Evolutionary conservation across 2,329 filamentous ascomycete genomes (phyloP).

Genomic region (Aspergillus floridensis): DNA sequence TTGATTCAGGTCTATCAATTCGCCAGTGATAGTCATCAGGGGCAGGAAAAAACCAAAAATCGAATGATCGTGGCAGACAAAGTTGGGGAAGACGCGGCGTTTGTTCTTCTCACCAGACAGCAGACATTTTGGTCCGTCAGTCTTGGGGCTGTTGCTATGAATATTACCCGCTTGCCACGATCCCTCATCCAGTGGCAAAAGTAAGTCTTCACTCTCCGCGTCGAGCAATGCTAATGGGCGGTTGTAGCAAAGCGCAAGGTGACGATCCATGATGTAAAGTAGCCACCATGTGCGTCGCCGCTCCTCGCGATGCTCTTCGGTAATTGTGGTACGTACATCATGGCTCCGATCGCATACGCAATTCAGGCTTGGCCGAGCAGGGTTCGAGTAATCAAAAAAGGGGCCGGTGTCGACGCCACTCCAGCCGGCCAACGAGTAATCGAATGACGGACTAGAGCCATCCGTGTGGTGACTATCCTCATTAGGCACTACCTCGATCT

Average conservation of each 20-base stretch:
- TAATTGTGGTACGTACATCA: conserved; percentile 40
- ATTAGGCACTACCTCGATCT: conserved; percentile 54
- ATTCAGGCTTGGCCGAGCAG: conserved; percentile 32
- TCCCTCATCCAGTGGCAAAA: conserved; percentile 83
- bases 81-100: conserved; percentile 69
- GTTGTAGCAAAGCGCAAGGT: conserved; percentile 89
- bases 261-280: conserved; percentile 84
- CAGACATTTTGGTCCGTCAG: conserved; percentile 36
- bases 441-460: conserved; percentile 33
- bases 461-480: conserved; percentile 31
- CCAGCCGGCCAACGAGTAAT: conserved; percentile 32
- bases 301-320: conserved; percentile 86
- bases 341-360: conserved; percentile 34
- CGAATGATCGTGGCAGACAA: conserved; percentile 80
- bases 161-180: conserved; percentile 84
- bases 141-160: conserved; percentile 50
- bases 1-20: conserved; percentile 87
- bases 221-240: conserved; percentile 83
- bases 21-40: conserved; percentile 90
- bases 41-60: conserved; percentile 91
- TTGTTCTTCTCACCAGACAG: conserved; percentile 37
- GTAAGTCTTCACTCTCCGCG: conserved; percentile 76
- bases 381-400: conserved; percentile 44
- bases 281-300: conserved; percentile 91
- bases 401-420: conserved; percentile 52